Evolutionary conservation across 1,284 basidiomycete genomes (phyloP).

Genomic region (Grifola frondosa): DNA sequence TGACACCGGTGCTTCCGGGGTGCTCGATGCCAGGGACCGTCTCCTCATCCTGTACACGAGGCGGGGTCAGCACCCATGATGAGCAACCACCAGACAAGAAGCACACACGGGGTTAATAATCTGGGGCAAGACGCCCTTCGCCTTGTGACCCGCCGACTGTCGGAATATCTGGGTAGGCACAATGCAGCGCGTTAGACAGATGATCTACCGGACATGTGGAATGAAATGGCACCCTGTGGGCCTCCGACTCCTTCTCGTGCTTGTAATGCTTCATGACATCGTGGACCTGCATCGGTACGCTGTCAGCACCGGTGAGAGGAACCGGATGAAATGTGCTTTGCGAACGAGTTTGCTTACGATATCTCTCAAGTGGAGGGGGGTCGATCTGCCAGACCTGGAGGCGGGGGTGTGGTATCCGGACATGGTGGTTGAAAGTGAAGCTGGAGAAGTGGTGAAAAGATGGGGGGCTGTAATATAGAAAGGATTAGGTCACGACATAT

Average conservation of each 20-base stretch:
- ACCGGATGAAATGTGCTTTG: not conserved
- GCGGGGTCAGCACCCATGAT: slow-evolving; percentile 2
- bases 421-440: slow-evolving; percentile 9
- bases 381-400: slow-evolving; percentile 26
- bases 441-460: not conserved
- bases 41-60: slow-evolving; percentile 62
- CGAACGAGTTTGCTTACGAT: slow-evolving; percentile 15
- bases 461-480: not conserved
- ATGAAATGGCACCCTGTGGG: slow-evolving; percentile 61
- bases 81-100: not conserved
- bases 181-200: not conserved
- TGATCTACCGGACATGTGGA: not conserved
- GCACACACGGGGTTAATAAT: slow-evolving; percentile 63
- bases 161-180: slow-evolving; percentile 60
- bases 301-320: slow-evolving; percentile 10
- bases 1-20: slow-evolving; percentile 75
- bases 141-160: slow-evolving; percentile 64
- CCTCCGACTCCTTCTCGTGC: slow-evolving; percentile 80
- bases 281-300: slow-evolving; percentile 32
- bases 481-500: slow-evolving; percentile 1
- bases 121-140: slow-evolving; percentile 61
- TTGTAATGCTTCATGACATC: slow-evolving; percentile 44
- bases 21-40: slow-evolving; percentile 82
- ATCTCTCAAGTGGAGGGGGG: slow-evolving; percentile 25
- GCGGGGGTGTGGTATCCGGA: slow-evolving; percentile 17